These are phyloP conservation scores for Pisolithus tinctorius DNA, from an alignment of 768 basidiomycete genomes.

Conservation along the genomic window DNA sequence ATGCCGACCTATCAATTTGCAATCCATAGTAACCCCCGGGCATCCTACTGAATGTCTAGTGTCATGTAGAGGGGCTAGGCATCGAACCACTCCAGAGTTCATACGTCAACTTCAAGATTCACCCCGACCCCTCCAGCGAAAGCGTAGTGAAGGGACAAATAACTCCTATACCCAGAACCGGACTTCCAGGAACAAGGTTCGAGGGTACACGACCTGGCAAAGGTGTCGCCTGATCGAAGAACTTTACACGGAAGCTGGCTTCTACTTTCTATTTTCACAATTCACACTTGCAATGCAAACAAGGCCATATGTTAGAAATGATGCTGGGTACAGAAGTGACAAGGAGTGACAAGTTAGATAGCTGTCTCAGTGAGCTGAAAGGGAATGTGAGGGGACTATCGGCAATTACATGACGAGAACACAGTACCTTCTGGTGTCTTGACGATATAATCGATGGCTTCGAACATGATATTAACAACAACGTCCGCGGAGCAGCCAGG, in stretches of 20 bases:
- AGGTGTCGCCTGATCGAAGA: neutral
- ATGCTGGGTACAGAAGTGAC: slow-evolving; percentile 14
- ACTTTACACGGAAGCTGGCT: neutral
- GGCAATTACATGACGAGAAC: slow-evolving; percentile 3
- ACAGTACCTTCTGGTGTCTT: slow-evolving; percentile 78
- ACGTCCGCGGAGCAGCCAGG: neutral
- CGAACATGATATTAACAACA: slow-evolving; percentile 2
- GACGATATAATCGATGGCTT: slow-evolving; percentile 92
- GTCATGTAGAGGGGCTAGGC: slow-evolving; percentile 37
- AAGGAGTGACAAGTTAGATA: slow-evolving; percentile 6
- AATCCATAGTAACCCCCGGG: too few species aligned
- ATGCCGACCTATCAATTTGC: too few species aligned
- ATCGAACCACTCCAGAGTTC: slow-evolving; percentile 57
- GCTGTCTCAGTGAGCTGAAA: slow-evolving; percentile 40
- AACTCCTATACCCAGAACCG: neutral
- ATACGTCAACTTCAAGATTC: too few species aligned
- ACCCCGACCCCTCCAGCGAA: neutral
- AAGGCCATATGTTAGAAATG: slow-evolving; percentile 7
- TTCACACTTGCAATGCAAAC: neutral
- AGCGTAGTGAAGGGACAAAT: neutral
- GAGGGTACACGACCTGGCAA: neutral
- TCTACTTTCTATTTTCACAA: neutral
- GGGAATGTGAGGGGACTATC: slow-evolving; percentile 7
- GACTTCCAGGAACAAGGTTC: neutral
- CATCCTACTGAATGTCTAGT: slow-evolving; percentile 40